A percentile compares a stretch with the other conserved stretches of the same genome.
Conservation (phyloP, 345 rosid species). For the Theobroma cacao region DNA sequence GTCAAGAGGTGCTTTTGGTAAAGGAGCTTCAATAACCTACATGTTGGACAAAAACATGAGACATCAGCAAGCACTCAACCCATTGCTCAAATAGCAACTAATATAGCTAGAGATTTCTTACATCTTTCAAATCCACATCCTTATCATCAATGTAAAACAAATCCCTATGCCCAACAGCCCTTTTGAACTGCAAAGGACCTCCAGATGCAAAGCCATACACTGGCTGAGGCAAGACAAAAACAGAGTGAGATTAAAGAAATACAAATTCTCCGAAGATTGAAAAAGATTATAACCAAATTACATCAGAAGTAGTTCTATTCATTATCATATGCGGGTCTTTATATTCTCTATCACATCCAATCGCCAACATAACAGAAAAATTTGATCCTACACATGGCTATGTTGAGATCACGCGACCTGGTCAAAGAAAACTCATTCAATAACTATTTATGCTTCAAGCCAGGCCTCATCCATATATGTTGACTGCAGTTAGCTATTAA, state of each 20-base stretch:
- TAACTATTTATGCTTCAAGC: background rate
- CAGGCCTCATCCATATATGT: background rate
- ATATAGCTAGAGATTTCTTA: slow-evolving; percentile 36
- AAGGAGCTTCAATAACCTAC: slow-evolving; percentile 93
- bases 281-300: background rate
- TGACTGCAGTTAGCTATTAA: background rate
- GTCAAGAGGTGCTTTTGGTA: slow-evolving; percentile 96
- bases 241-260: slow-evolving; percentile 9
- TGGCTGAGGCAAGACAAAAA: slow-evolving; percentile 55
- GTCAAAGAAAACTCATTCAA: background rate
- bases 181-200: slow-evolving; percentile 75
- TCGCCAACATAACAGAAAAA: background rate
- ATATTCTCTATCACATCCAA: background rate
- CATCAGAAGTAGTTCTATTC: background rate
- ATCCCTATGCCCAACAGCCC: slow-evolving; percentile 86
- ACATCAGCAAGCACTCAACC: slow-evolving; percentile 6
- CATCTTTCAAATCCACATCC: slow-evolving; percentile 93
- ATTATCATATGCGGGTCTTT: background rate
- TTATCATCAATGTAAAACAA: slow-evolving; percentile 89
- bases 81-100: slow-evolving; percentile 4
- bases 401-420: slow-evolving; percentile 3
- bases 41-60: slow-evolving; percentile 17
- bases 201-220: slow-evolving; percentile 81
- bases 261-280: background rate
- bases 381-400: background rate